Conservation (phyloP, 2,329 filamentous ascomycete species). For the Colletotrichum costaricense region DNA sequence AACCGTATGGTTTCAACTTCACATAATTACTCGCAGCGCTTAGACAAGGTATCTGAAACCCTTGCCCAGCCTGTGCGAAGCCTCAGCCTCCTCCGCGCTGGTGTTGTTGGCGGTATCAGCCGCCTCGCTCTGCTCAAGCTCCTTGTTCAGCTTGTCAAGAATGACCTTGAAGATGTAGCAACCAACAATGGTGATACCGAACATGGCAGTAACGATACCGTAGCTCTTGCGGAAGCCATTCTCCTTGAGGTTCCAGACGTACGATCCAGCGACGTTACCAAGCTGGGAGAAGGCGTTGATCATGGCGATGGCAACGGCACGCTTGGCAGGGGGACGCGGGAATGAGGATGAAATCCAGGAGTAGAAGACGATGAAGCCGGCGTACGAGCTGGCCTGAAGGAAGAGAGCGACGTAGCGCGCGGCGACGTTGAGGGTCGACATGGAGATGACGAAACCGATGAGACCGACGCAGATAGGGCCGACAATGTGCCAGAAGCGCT, state of each 20-base stretch:
- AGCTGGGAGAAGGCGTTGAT: constrained; percentile 70
- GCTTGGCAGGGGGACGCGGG: constrained; percentile 69
- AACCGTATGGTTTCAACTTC: neutral
- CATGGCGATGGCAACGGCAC: constrained; percentile 69
- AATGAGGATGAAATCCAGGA: constrained; percentile 69
- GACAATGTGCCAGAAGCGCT: constrained; percentile 70
- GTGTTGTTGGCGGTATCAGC: constrained; percentile 53
- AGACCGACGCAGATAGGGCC: constrained; percentile 65
- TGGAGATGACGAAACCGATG: constrained; percentile 69
- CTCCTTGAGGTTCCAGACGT: constrained; percentile 70
- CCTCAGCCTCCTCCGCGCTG: constrained; percentile 53
- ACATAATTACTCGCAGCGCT: neutral
- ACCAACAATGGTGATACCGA: constrained; percentile 66
- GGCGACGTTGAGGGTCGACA: constrained; percentile 65
- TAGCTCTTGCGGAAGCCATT: constrained; percentile 74
- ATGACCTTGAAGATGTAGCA: constrained; percentile 61
- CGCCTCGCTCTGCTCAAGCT: constrained; percentile 58
- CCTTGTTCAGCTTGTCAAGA: constrained; percentile 57
- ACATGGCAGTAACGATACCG: constrained; percentile 74
- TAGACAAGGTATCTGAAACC: constrained; percentile 61
- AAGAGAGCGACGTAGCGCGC: constrained; percentile 71
- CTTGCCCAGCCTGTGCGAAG: constrained; percentile 57
- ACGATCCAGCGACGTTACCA: constrained; percentile 70
- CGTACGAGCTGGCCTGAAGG: constrained; percentile 68
- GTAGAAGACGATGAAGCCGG: constrained; percentile 65